Conservation (phyloP, 768 basidiomycete genomes). For the Boletus huronensis region DNA sequence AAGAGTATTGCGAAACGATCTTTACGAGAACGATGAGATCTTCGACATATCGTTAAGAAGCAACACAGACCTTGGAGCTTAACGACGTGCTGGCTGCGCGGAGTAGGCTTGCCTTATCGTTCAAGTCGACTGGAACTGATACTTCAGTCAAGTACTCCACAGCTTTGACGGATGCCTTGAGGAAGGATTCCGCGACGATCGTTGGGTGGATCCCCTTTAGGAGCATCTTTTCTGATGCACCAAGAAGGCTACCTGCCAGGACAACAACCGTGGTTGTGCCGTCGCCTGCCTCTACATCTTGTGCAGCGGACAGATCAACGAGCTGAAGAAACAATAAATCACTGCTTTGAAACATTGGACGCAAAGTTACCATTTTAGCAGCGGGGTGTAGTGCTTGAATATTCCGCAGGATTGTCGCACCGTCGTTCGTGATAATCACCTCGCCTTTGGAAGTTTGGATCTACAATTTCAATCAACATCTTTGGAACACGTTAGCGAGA, state of each 20-base stretch:
- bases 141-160: conserved; percentile 94
- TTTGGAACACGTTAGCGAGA: background rate
- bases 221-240: conserved; percentile 95
- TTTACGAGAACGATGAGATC: conserved; percentile 31
- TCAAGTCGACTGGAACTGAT: conserved; percentile 87
- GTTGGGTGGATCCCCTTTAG: conserved; percentile 97
- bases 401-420: conserved; percentile 93
- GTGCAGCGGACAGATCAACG: conserved; percentile 95
- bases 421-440: conserved; percentile 97
- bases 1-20: conserved; percentile 99
- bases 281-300: conserved; percentile 98
- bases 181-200: conserved; percentile 93
- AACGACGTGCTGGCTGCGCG: conserved; percentile 93
- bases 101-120: conserved; percentile 78
- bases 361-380: conserved; percentile 79
- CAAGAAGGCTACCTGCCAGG: conserved; percentile 87
- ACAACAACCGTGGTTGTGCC: conserved; percentile 98
- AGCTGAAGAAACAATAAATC: conserved; percentile 49
- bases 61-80: conserved; percentile 78
- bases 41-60: background rate
- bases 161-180: conserved; percentile 86
- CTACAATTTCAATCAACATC: conserved; percentile 39
- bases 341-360: background rate
- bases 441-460: conserved; percentile 97
- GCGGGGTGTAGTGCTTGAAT: conserved; percentile 97